These are phyloP conservation scores for Dictyostelium citrinum DNA, from an alignment of 78 protist genomes.

Conservation along the genomic window DNA sequence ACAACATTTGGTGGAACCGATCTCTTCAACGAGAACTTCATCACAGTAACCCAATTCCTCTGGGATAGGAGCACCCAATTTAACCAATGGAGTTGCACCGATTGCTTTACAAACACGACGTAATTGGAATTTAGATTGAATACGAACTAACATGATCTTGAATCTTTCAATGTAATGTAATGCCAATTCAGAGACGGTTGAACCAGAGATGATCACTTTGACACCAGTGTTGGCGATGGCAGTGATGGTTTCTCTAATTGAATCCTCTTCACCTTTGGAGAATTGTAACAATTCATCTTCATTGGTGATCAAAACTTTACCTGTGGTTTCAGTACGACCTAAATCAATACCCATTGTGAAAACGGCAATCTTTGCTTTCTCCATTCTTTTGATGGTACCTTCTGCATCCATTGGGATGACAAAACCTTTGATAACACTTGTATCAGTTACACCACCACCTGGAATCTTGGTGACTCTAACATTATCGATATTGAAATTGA, in stretches of 20 bases:
- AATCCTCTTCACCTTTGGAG: conserved; percentile 92
- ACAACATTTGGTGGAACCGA: conserved; percentile 82
- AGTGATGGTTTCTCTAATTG: conserved; percentile 84
- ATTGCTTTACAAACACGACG: conserved; percentile 94
- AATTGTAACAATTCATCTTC: conserved; percentile 93
- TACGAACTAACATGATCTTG: conserved; percentile 91
- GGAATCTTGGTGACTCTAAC: conserved; percentile 96
- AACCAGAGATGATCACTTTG: conserved; percentile 92
- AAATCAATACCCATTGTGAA: conserved; percentile 93
- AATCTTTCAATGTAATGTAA: conserved; percentile 95
- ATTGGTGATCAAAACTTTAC: conserved; percentile 94
- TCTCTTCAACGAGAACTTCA: conserved; percentile 77
- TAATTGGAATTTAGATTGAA: conserved; percentile 97
- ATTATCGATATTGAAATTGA: conserved; percentile 98
- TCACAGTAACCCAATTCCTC: conserved; percentile 94
- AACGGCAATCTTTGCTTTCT: conserved; percentile 95
- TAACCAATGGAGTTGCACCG: conserved; percentile 94
- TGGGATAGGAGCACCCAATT: conserved; percentile 94
- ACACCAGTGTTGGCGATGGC: conserved; percentile 95
- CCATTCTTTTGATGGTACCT: conserved; percentile 83
- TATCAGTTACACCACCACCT: conserved; percentile 91
- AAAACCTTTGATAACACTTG: conserved; percentile 93
- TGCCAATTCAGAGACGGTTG: conserved; percentile 95
- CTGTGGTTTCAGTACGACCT: conserved; percentile 97
- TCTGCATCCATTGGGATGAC: conserved; percentile 90